Evolutionary conservation across 202 grass and related monocot species (phyloP), one percentile per base, ranked within the genome.

Genomic region (Panicum virgatum): DNA sequence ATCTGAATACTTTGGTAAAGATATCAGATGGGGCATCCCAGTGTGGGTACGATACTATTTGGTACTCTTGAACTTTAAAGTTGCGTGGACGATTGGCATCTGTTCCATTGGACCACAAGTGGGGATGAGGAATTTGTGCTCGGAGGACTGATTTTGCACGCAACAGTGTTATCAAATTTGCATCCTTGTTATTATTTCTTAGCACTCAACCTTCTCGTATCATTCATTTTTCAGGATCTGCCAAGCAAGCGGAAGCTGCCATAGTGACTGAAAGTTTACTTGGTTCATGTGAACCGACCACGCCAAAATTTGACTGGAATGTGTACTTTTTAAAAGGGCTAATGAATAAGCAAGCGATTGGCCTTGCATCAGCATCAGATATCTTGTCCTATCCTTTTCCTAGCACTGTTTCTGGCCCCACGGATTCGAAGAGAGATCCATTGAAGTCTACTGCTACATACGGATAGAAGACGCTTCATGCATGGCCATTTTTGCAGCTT

Each of bases 341-440:
- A 37, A 45, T 62, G 25, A 70, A 54, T 54, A 44, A 62, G 36
- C 56, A 43, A 63, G 54, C 9, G 7, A 48, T 66, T 80, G 40
- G 20, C 3, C 44, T 64, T 29, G 77, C 76, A 48, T 80, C 74
- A 62, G 60, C 77, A 40, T 75, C 85, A 87, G 53, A 65, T 65
- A 87, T 82, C 72, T 82, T 82, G 46, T 77, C 65, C 69, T 82
- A 43, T 57, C 36, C 34, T 82, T 82, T 82, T 62, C 43, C 71
- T 47, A 50, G 45, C 43, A 22, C 65, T 6, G 8, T 37, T 36
- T 70, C 26, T 63, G 79, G 65, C 13, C 54, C 54, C 64, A 76
- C 79, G 56, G 42, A 62, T 61, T 22, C 37, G 7, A 71, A 68
- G 51, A 86, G 19, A 60, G 38, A 61, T 68, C 26, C 61, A 30